phyloP scores from a whole-genome alignment of 805 yeast species.

The Schwanniomyces pseudopolymorphus region DNA sequence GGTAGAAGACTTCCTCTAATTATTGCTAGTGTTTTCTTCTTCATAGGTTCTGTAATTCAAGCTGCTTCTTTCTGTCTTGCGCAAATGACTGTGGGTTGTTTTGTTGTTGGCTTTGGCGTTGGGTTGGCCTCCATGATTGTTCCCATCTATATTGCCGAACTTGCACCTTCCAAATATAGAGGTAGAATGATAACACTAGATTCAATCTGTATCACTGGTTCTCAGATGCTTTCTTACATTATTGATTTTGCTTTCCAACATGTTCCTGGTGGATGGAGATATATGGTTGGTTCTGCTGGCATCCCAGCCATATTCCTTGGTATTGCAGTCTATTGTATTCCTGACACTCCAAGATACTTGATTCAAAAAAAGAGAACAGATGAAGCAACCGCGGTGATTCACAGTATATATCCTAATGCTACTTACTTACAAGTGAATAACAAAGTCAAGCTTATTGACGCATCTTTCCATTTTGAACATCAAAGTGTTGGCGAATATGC shows the following conservation, averaged over 20 bases:
- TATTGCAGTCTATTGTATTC: slow-evolving; percentile 50
- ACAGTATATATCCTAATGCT: slow-evolving; percentile 40
- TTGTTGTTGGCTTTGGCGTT: slow-evolving; percentile 60
- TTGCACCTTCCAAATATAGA: slow-evolving; percentile 50
- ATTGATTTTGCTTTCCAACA: slow-evolving; percentile 60
- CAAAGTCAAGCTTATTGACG: not conserved
- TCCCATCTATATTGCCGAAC: slow-evolving; percentile 61
- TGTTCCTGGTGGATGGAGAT: slow-evolving; percentile 62
- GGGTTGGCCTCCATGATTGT: slow-evolving; percentile 68
- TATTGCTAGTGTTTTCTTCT: slow-evolving; percentile 57
- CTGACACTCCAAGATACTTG: slow-evolving; percentile 51
- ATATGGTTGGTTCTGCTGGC: slow-evolving; percentile 61
- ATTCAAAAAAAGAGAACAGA: slow-evolving; percentile 40
- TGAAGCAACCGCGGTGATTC: slow-evolving; percentile 43
- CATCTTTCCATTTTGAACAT: slow-evolving; percentile 1
- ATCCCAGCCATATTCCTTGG: slow-evolving; percentile 54
- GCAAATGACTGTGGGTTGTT: slow-evolving; percentile 51
- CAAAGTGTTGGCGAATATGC: slow-evolving; percentile 1
- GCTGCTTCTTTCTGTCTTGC: slow-evolving; percentile 40
- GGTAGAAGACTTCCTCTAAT: slow-evolving; percentile 59
- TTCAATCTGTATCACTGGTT: slow-evolving; percentile 64
- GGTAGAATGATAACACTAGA: slow-evolving; percentile 62
- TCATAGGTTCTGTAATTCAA: slow-evolving; percentile 59
- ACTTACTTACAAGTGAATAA: slow-evolving; percentile 11
- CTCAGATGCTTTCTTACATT: slow-evolving; percentile 64